Percentiles rank a stretch among this genome's conserved stretches.
Evolutionary conservation across 1,284 basidiomycete species (phyloP).

Genomic region (Microbotryum intermedium): DNA sequence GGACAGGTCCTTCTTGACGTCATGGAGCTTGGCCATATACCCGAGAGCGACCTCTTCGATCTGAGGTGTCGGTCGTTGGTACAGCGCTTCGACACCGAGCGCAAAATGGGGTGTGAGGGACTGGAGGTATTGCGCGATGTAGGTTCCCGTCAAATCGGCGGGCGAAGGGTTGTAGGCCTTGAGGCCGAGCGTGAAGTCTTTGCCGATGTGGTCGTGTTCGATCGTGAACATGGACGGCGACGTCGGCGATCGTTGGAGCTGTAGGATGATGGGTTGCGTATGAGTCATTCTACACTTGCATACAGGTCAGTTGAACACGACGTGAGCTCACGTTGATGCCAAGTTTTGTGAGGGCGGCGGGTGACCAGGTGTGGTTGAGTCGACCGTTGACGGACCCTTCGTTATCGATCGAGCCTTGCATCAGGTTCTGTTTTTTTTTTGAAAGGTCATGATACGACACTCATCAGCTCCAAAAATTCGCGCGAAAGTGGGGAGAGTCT

Average conservation of each 20-base stretch:
- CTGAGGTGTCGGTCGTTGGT: conserved; percentile 62
- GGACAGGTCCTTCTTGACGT: conserved; percentile 20
- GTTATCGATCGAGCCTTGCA: conserved; percentile 91
- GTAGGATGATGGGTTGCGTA: neutral
- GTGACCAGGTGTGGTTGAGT: conserved; percentile 81
- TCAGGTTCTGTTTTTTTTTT: conserved; percentile 55
- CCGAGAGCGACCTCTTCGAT: conserved; percentile 68
- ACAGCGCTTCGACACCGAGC: conserved; percentile 80
- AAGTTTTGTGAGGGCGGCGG: conserved; percentile 70
- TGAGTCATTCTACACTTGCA: neutral
- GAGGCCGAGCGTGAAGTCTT: conserved; percentile 76
- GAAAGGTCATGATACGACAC: neutral
- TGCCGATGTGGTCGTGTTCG: conserved; percentile 89
- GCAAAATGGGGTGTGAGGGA: conserved; percentile 89
- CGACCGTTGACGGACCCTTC: conserved; percentile 83
- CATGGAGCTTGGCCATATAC: conserved; percentile 64
- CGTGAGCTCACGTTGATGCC: conserved; percentile 67
- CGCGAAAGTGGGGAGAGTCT: neutral
- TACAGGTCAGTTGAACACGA: neutral
- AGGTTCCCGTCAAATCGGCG: conserved; percentile 80
- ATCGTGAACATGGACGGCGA: conserved; percentile 84
- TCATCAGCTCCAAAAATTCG: neutral
- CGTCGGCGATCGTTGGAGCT: conserved; percentile 23
- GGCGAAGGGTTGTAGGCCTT: conserved; percentile 92
- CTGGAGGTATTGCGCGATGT: conserved; percentile 87